phyloP scores from a whole-genome alignment of 257 asterid genomes.

The Nicotiana noctiflora region DNA sequence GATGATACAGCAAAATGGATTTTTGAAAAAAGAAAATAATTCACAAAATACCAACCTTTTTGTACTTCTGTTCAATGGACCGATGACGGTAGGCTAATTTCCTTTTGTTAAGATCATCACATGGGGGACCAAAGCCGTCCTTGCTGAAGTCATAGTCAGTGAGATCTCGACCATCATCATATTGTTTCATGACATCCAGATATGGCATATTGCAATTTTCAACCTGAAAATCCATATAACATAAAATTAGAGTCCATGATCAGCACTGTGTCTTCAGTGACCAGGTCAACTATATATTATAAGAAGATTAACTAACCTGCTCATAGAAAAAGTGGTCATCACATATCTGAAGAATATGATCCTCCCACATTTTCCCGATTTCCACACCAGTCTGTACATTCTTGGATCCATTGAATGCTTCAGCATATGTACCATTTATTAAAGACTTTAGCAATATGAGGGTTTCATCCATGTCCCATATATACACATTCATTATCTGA shows the following conservation, averaged over 20 bases:
- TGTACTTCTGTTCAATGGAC: constrained; percentile 57
- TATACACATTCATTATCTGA: constrained; percentile 60
- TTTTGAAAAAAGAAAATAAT: not conserved
- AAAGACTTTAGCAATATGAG: constrained; percentile 82
- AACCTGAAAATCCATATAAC: constrained; percentile 36
- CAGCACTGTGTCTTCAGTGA: not conserved
- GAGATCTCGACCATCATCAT: constrained; percentile 73
- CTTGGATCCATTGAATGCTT: constrained; percentile 57
- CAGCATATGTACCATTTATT: constrained; percentile 65
- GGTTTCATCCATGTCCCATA: constrained; percentile 99
- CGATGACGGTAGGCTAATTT: constrained; percentile 84
- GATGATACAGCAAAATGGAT: not conserved
- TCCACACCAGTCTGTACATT: constrained; percentile 52
- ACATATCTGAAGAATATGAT: constrained; percentile 71
- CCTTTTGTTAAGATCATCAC: constrained; percentile 56
- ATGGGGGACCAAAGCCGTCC: constrained; percentile 56
- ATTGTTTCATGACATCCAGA: constrained; percentile 52
- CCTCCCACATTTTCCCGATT: constrained; percentile 80
- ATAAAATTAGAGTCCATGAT: not conserved
- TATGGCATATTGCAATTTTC: constrained; percentile 78
- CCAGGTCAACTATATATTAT: not conserved
- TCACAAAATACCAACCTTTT: constrained; percentile 39
- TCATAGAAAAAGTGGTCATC: constrained; percentile 83
- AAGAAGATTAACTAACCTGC: constrained; percentile 39
- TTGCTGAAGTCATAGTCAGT: constrained; percentile 57